Conservation (phyloP, 1,284 basidiomycete species). For the Cutaneotrichosporon daszewskae region DNA sequence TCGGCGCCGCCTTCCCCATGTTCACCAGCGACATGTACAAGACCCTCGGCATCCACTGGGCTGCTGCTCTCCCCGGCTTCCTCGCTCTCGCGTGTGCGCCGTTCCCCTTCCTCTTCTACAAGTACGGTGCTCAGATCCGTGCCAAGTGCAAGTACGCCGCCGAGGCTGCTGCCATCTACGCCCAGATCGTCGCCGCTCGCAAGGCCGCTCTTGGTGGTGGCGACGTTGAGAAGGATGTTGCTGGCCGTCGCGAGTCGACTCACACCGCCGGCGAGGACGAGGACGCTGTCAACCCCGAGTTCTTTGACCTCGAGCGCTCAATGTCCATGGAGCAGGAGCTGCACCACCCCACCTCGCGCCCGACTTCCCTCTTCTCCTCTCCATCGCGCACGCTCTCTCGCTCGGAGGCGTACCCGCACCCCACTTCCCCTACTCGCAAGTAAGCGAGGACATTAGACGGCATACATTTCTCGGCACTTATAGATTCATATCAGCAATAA, state of each 20-base stretch:
- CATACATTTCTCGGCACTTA: too few species aligned
- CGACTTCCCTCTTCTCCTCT: constrained; percentile 2
- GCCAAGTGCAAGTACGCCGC: constrained; percentile 52
- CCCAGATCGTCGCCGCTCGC: constrained; percentile 34
- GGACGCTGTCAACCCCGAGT: constrained; percentile 11
- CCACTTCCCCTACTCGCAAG: too few species aligned
- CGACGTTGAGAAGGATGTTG: constrained; percentile 14
- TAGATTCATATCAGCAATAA: too few species aligned
- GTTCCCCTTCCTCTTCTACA: constrained; percentile 52
- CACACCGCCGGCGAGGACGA: constrained; percentile 5
- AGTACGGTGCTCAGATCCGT: constrained; percentile 56
- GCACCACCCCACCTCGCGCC: constrained; percentile 2
- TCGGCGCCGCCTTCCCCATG: constrained; percentile 61
- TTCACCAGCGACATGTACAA: constrained; percentile 51
- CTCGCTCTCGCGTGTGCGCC: constrained; percentile 58
- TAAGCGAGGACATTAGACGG: too few species aligned
- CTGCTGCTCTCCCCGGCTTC: constrained; percentile 60
- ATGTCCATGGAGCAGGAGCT: constrained; percentile 19
- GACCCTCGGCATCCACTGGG: constrained; percentile 61
- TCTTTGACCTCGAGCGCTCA: constrained; percentile 16
- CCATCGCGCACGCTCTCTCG: neutral
- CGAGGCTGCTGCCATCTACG: constrained; percentile 37
- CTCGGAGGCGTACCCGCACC: too few species aligned
- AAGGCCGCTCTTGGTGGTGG: constrained; percentile 16
- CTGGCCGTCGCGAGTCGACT: neutral